Evolutionary conservation across 2,329 filamentous ascomycete species (phyloP).

Genomic region (Trichoderma sp.): DNA sequence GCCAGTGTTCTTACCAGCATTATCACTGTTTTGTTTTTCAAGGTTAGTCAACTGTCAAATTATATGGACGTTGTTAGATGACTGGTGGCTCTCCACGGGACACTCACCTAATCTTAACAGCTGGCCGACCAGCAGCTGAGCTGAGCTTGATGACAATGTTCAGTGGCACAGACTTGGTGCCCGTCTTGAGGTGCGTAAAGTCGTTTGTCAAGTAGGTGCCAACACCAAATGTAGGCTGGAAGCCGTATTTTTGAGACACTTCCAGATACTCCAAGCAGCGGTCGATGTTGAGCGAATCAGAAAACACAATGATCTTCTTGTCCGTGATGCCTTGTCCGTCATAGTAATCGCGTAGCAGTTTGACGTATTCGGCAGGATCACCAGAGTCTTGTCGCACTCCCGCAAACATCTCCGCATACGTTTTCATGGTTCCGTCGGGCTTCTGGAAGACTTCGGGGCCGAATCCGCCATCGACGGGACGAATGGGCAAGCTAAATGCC

Average conservation of each 20-base stretch:
- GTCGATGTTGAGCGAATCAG: slow-evolving; percentile 89
- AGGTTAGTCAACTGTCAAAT: neutral
- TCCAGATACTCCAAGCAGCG: slow-evolving; percentile 86
- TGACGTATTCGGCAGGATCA: slow-evolving; percentile 75
- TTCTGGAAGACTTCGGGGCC: slow-evolving; percentile 41
- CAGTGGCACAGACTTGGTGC: slow-evolving; percentile 80
- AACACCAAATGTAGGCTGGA: slow-evolving; percentile 86
- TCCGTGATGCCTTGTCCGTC: slow-evolving; percentile 69
- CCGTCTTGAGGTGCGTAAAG: slow-evolving; percentile 68
- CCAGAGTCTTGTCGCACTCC: slow-evolving; percentile 90
- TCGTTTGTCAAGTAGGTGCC: slow-evolving; percentile 97
- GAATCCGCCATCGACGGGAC: slow-evolving; percentile 42
- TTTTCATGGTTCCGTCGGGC: slow-evolving; percentile 45
- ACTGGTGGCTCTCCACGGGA: neutral
- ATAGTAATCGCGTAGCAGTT: slow-evolving; percentile 78
- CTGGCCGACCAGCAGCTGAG: slow-evolving; percentile 73
- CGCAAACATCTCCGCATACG: slow-evolving; percentile 77
- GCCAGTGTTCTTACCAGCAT: slow-evolving; percentile 91
- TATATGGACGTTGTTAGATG: neutral
- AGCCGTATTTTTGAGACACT: slow-evolving; percentile 73
- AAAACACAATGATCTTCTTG: slow-evolving; percentile 90
- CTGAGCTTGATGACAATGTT: slow-evolving; percentile 99
- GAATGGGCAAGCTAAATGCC: slow-evolving; percentile 69
- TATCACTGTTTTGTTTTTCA: slow-evolving; percentile 54
- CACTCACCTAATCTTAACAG: slow-evolving; percentile 76